Base-by-base conservation (phyloP, 2,329 filamentous ascomycete species). In the Apiospora pterosperma region DNA sequence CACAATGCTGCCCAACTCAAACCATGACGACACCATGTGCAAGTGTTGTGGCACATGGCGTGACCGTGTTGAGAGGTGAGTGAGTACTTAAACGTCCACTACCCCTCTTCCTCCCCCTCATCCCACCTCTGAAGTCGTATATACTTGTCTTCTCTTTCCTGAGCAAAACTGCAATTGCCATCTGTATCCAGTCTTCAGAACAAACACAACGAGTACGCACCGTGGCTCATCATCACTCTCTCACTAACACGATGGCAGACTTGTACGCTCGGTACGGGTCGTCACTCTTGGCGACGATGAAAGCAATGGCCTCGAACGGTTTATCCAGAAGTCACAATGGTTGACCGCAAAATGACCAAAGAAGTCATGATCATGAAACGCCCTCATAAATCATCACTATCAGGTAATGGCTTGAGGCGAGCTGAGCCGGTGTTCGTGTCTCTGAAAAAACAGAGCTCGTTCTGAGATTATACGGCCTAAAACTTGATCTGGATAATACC, bases 401-500 rank as follows among this genome's bases (percentile, higher is more conserved):
- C 69, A 76, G 74, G 74, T 76, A 76, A 76, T 70, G 69, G 64
- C 60, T 73, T 71, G 72, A 69, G 69, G 71, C 70, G 73, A 75
- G 73, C 70, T 75, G 73, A 75, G 74, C 74, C 74, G 74, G 74
- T 76, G 74, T 76, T 75, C 74, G 72, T 69, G 74, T 69, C 68
- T 75, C 70, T 68, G 70, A 25, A 31, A 62, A 63, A 71, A 61
- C 70, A 65, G 72, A 73, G 69, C 71, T 72, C 70, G 74, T 72
- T 75, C 87, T 92, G 90, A 95, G 91, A 96, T 89, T 88, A 96
- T 91, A 96, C 92, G 92, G 92, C 90, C 84, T 84, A 82, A 93
- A 52, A 95, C 92, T 95, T 95, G 92, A 95, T 94, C 92, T 92
- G 91, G 92, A 94, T 95, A 95, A 96, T 96, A 92, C 92, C 91